Evolutionary conservation across 768 basidiomycete species (phyloP).

Genomic region (Boletus huronensis): DNA sequence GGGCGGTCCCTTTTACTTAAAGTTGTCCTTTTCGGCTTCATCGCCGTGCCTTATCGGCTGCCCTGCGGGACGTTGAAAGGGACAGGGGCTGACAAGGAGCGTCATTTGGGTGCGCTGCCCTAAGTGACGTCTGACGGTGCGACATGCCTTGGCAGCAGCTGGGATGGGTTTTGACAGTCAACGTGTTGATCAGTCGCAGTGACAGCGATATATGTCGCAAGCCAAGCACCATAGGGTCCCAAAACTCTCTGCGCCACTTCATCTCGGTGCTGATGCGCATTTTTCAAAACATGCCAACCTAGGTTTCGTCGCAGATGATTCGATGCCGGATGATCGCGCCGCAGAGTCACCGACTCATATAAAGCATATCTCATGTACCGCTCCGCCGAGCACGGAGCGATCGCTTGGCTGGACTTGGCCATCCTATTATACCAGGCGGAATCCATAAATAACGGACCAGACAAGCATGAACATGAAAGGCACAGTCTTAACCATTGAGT

Average conservation of each 20-base stretch:
- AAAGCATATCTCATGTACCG: conserved; percentile 12
- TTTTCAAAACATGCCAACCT: conserved; percentile 15
- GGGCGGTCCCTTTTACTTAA: conserved; percentile 11
- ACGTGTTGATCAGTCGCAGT: conserved; percentile 1
- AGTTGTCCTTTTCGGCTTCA: neutral
- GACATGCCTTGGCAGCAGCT: conserved; percentile 6
- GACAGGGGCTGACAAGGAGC: conserved; percentile 13
- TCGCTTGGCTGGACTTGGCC: neutral
- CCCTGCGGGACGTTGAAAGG: conserved; percentile 7
- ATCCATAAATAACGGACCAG: neutral
- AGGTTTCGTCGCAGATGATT: conserved; percentile 1
- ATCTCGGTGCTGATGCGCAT: conserved; percentile 11
- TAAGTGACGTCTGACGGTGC: neutral
- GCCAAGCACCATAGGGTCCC: conserved; percentile 1
- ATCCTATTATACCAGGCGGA: conserved; percentile 2
- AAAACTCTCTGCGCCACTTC: conserved; percentile 17
- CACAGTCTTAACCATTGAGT: conserved; percentile 9
- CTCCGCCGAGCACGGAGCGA: conserved; percentile 23
- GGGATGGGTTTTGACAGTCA: conserved; percentile 6
- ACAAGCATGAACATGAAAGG: conserved; percentile 5
- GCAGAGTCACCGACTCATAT: conserved; percentile 19
- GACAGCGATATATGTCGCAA: conserved; percentile 3
- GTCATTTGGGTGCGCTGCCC: conserved; percentile 5
- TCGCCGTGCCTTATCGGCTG: conserved; percentile 18
- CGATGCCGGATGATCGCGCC: conserved; percentile 16